Evolutionary conservation across 805 yeast species (phyloP), one percentile per base, ranked within the genome.

Genomic region (Sungouiella blattae): DNA sequence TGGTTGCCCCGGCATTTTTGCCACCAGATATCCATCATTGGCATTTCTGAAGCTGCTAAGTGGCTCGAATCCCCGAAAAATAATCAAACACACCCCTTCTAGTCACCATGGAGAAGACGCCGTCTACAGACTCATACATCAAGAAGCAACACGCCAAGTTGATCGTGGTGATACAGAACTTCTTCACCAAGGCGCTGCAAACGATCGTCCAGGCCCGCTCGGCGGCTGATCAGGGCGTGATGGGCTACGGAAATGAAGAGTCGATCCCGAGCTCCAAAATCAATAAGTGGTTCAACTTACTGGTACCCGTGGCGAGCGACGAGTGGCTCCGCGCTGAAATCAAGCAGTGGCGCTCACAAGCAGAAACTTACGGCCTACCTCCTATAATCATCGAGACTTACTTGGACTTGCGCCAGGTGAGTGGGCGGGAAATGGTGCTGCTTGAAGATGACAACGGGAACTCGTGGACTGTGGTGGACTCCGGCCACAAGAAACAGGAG

Each of bases 381-480:
- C 96, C 97, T 1, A 69, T 93, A 57, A 85, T 93, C 11, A 71
- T 93, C 17, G 98, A 93, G 56, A 80, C 93, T 0, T 84, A 73
- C 46, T 64, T 87, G 37, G 94, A 87, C 52, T 65, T 86, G 36
- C 62, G 85, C 15, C 70, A 64, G 15, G 55, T 84, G 31, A 60
- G 73, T 5, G 58, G 78, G 1, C 73, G 75, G 27, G 86, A 83
- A 43, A 67, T 78, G 14, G 67, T 85, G 20, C 72, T 78, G 22
- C 56, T 85, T 26, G 65, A 65, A 18, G 89, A 83, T 46, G 71
- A 69, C 3, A 68, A 69, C 6, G 74, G 71, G 16, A 67, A 68
- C 43, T 51, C 71, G 11, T 79, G 83, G 74, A 64, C 73, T 7
- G 80, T 80, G 9, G 67, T 82, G 7, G 76, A 71, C 39, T 55